phyloP scores from a whole-genome alignment of 2,329 filamentous ascomycete species.

The Cercospora sp. region DNA sequence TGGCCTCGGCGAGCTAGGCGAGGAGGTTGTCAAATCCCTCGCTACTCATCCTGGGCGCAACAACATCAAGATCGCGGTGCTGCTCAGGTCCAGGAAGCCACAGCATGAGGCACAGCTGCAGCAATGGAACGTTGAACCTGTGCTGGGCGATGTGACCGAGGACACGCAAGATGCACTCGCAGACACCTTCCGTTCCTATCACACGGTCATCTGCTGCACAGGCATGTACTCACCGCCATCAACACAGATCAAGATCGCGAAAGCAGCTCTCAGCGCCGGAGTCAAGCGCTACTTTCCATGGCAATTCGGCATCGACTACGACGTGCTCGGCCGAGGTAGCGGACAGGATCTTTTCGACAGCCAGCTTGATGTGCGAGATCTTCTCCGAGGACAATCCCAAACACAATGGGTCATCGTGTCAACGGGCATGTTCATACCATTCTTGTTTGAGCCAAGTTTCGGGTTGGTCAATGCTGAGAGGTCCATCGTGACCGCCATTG shows the following conservation, averaged over 20 bases:
- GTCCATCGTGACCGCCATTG: conserved; percentile 48
- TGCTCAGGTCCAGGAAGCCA: conserved; percentile 53
- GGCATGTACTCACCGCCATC: conserved; percentile 60
- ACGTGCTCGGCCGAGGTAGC: conserved; percentile 59
- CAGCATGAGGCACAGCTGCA: conserved; percentile 27
- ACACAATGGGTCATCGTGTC: conserved; percentile 62
- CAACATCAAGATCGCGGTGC: conserved; percentile 51
- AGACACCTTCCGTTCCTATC: conserved; percentile 45
- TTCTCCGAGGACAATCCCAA: conserved; percentile 51
- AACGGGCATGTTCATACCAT: conserved; percentile 71
- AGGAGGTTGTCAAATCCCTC: conserved; percentile 56
- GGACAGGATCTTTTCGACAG: conserved; percentile 68
- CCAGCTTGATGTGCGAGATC: conserved; percentile 59
- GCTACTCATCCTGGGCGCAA: conserved; percentile 46
- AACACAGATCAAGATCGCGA: conserved; percentile 59
- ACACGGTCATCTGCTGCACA: conserved; percentile 60
- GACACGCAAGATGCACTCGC: conserved; percentile 35
- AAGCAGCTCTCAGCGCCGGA: conserved; percentile 55
- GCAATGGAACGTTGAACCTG: conserved; percentile 40
- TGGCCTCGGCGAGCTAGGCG: conserved; percentile 67
- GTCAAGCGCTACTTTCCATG: conserved; percentile 63
- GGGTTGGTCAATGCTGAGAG: conserved; percentile 58
- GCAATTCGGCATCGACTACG: conserved; percentile 75
- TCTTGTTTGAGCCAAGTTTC: conserved; percentile 64
- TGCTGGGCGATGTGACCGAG: conserved; percentile 48